These are phyloP conservation scores for Botryosphaeria agaves DNA, from an alignment of 2,329 filamentous ascomycete species.

Conservation along the genomic window DNA sequence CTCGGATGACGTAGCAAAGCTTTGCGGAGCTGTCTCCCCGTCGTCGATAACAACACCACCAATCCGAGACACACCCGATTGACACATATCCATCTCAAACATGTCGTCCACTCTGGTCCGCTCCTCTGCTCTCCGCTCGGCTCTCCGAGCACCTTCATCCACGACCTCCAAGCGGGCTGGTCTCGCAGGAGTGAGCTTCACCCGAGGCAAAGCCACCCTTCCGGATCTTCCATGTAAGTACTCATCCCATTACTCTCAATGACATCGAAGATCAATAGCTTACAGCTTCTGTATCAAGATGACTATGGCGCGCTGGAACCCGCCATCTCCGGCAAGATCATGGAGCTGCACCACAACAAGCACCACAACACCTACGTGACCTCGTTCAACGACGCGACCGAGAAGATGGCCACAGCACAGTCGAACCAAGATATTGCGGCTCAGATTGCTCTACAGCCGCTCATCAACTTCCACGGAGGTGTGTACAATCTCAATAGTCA, in stretches of 20 bases:
- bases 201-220: slow-evolving; percentile 78
- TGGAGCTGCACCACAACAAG: slow-evolving; percentile 89
- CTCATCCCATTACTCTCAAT: neutral
- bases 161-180: slow-evolving; percentile 42
- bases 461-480: slow-evolving; percentile 51
- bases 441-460: slow-evolving; percentile 36
- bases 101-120: slow-evolving; percentile 70
- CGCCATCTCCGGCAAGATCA: slow-evolving; percentile 72
- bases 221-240: slow-evolving; percentile 65
- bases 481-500: slow-evolving; percentile 3
- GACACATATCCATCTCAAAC: too few species aligned
- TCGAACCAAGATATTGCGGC: slow-evolving; percentile 34
- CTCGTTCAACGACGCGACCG: slow-evolving; percentile 64
- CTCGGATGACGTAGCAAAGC: too few species aligned
- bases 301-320: slow-evolving; percentile 92
- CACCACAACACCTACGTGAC: slow-evolving; percentile 92
- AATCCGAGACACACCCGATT: too few species aligned
- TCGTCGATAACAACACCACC: too few species aligned
- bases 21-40: too few species aligned
- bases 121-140: slow-evolving; percentile 50
- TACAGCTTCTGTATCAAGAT: too few species aligned
- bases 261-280: neutral
- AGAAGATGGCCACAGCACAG: slow-evolving; percentile 47
- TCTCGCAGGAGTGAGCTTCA: slow-evolving; percentile 57
- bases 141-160: slow-evolving; percentile 49